phyloP scores from a whole-genome alignment of 2,329 filamentous ascomycete species.

The Pseudocercospora ulei region DNA sequence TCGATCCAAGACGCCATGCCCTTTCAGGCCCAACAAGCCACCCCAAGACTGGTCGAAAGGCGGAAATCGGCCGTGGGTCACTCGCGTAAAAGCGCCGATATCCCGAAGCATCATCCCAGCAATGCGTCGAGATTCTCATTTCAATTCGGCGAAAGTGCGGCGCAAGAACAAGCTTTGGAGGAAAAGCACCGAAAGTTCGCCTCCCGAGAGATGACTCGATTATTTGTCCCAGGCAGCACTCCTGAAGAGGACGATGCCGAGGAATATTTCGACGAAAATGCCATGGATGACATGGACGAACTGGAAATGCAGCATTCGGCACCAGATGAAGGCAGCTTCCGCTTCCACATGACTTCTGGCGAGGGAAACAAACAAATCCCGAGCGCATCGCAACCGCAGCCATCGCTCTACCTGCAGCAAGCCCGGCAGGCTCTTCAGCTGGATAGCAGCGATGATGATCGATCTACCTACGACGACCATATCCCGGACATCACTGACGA shows the following conservation, averaged over 20 bases:
- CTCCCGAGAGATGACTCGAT: constrained; percentile 15
- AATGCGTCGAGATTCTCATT: constrained; percentile 74
- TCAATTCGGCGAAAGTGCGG: constrained; percentile 59
- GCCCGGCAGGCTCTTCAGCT: constrained; percentile 20
- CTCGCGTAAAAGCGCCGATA: constrained; percentile 17
- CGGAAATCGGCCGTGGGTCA: constrained; percentile 29
- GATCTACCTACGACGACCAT: constrained; percentile 37
- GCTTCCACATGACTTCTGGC: constrained; percentile 6
- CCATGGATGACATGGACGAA: constrained; percentile 41
- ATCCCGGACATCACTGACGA: constrained; percentile 20
- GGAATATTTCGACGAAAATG: constrained; percentile 35
- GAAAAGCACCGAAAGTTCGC: constrained; percentile 49
- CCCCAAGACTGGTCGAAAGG: constrained; percentile 28
- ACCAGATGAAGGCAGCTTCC: constrained; percentile 7
- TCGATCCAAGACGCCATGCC: constrained; percentile 10
- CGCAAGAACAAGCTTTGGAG: constrained; percentile 59
- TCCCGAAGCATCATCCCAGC: constrained; percentile 46
- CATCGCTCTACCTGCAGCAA: constrained; percentile 21
- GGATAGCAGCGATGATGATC: constrained; percentile 16
- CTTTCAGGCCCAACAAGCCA: constrained; percentile 13
- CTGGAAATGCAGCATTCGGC: constrained; percentile 35
- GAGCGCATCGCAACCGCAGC: constrained; percentile 14
- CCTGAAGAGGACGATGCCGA: constrained; percentile 31
- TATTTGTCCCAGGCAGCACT: constrained; percentile 11
- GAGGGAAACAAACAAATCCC: constrained; percentile 7